These are phyloP conservation scores for Phytophthora macrochlamydospora DNA, from an alignment of 352 stramenopile genomes.

Conservation along the genomic window DNA sequence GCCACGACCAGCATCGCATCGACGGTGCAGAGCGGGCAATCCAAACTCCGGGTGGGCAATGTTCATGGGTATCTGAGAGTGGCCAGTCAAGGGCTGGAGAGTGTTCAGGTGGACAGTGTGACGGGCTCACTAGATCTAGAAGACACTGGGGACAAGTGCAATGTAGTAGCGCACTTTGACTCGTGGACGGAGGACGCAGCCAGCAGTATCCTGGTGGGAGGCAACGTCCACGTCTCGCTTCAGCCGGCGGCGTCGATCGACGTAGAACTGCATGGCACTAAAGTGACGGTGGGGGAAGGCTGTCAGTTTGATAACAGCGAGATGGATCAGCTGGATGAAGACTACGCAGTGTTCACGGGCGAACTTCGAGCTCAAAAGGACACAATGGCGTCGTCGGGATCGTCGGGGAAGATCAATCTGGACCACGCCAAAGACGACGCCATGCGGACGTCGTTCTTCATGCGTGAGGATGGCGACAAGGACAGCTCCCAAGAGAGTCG, in stretches of 20 bases:
- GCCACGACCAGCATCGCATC: constrained; percentile 54
- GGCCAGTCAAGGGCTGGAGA: constrained; percentile 46
- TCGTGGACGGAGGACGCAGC: constrained; percentile 49
- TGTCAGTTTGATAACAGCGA: constrained; percentile 56
- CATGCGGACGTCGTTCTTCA: constrained; percentile 85
- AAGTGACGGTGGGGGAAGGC: constrained; percentile 41
- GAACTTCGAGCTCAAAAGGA: constrained; percentile 34
- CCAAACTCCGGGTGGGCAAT: constrained; percentile 57
- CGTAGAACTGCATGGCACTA: constrained; percentile 69
- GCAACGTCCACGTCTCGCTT: constrained; percentile 66
- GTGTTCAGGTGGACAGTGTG: constrained; percentile 64
- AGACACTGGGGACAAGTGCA: constrained; percentile 62
- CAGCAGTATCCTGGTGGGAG: constrained; percentile 73
- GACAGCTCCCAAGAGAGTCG: constrained; percentile 10
- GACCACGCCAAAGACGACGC: constrained; percentile 66
- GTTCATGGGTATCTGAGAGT: constrained; percentile 77
- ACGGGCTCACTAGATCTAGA: constrained; percentile 74
- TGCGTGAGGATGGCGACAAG: constrained; percentile 30
- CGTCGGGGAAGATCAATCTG: constrained; percentile 80
- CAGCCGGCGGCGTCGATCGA: constrained; percentile 58
- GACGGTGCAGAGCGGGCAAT: constrained; percentile 24
- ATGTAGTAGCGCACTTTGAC: constrained; percentile 76
- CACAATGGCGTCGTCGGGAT: constrained; percentile 3
- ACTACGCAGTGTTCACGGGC: constrained; percentile 77
- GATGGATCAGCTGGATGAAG: constrained; percentile 74